Evolutionary conservation across 2,329 filamentous ascomycete species (phyloP), one percentile per base, ranked within the genome.

Genomic region (Exophiala xenobiotica): DNA sequence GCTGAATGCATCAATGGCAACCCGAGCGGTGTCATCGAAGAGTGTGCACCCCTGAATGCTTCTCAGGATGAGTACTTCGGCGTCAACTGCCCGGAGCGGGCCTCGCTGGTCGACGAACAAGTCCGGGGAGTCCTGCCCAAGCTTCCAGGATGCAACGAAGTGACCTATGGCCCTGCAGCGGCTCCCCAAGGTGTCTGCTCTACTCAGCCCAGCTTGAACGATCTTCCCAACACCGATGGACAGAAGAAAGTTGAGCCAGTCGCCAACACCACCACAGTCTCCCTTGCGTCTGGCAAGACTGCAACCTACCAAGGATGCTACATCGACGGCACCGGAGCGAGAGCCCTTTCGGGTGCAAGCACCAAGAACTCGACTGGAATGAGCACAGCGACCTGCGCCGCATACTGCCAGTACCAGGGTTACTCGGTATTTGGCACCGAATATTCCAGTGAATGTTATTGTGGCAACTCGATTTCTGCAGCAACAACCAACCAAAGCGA

Each of bases 1-100:
- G 68, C 89, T 31, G 79, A 76, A 6, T 96, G 90, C 78, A 91
- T 85, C 46, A 46, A 46, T 23, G 23, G 33, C 20, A 24, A 37
- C n/a, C 20, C 12, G 31, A 14, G 24, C 12, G 46, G 50, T 14
- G 11, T n/a, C 23, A 47, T 55, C 6, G 24, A 31, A 12, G 51
- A 48, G 6, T 57, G 54, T 35, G 46, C 54, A 14, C 39, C 46
- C 12, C 41, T 57, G 31, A 14, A 39, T n/a, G 50, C 39, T 19
- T 48, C 39, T n/a, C 23, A 50, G 11, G 44, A 51, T 22, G 16
- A 24, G 5, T 43, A 54, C 23, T 50, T 9, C 18, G 41, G 23
- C 9, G 38, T 18, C 24, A 57, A 57, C 22, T 57, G 54, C 41
- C 54, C 54, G 3, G 45, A 54, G 31, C 45, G 33, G 11, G 50